Evolutionary conservation across 371 early-diverging fungal genomes (phyloP), one percentile per base, ranked within the genome.

Genomic region (Apophysomyces sp.): DNA sequence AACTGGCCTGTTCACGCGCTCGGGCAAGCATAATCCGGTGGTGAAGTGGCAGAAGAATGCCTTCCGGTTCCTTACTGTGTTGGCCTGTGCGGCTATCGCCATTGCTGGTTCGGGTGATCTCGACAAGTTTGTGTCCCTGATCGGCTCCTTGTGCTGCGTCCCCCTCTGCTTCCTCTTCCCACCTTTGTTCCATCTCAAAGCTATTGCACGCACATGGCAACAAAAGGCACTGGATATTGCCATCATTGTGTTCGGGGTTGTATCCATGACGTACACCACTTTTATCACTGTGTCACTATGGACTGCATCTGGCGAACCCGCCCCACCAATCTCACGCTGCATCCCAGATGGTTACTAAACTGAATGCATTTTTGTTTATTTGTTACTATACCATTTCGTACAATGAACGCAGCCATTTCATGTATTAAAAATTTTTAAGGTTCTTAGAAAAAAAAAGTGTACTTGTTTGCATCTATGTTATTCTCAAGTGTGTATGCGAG

Each of bases 21-120:
- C 86, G 2, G 90, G 90, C 36, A 90, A 90, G 60, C 68, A 77
- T 55, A 79, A 83, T 57, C 69, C 63, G n/a, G 53, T 81, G 29
- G 88, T 92, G 63, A 94, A 94, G 71, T 93, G 93, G 94, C 86
- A 91, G 71, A 94, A 94, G 81, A 94, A 94, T 62, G 64, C 80
- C 57, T 89, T 90, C 71, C 72, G 95, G 16, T 74, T 86, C 24
- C 62, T 71, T 4, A 69, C 87, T 24, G 85, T 89, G 3, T 31
- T 84, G 8, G 63, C 71, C 8, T 86, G 91, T 61, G 92, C 87
- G 4, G 62, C 73, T 24, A 82, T 91, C 57, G 88, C 93, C 9
- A 91, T 87, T 79, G 78, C 77, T 32, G 94, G 93, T 4, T 83
- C 90, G 2, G 76, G 74, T 41, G 85, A 89, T 58, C 78, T 95